These are phyloP conservation scores for Aurantiochytrium sp. DNA, from an alignment of 108 stramenopile species.

Conservation along the genomic window DNA sequence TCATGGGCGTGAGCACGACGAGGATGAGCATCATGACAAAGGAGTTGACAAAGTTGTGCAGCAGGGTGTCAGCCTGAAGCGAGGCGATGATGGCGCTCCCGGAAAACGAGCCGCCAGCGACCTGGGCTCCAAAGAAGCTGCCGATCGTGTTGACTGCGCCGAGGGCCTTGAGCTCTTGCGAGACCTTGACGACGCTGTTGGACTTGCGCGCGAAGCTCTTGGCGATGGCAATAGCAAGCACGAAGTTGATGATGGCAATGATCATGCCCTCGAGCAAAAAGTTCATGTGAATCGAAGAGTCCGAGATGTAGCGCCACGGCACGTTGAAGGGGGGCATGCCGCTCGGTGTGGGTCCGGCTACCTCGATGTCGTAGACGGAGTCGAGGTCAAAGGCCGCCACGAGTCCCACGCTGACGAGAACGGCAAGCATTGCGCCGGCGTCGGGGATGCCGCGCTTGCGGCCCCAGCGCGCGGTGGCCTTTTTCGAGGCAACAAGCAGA, in stretches of 20 bases:
- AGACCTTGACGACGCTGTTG: not conserved
- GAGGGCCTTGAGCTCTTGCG: slow-evolving; percentile 3
- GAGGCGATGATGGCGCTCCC: not conserved
- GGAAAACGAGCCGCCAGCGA: not conserved
- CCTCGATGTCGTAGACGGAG: not conserved
- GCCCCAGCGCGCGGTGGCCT: not conserved
- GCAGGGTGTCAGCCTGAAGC: not conserved
- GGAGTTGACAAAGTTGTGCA: not conserved
- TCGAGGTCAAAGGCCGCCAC: not conserved
- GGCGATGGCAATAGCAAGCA: slow-evolving; percentile 5
- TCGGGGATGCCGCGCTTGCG: not conserved
- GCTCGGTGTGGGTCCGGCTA: not conserved
- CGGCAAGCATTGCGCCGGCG: not conserved
- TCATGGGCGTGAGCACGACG: not conserved
- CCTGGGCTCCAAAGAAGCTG: not conserved
- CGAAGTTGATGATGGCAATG: slow-evolving; percentile 9
- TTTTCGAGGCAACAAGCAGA: not conserved
- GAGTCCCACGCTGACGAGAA: not conserved
- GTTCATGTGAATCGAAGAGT: not conserved
- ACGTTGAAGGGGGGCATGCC: not conserved
- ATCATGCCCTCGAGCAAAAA: not conserved
- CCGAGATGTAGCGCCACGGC: not conserved
- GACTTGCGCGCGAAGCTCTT: not conserved
- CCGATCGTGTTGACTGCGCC: not conserved
- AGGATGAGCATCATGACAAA: slow-evolving; percentile 13